Conservation (phyloP, 2,329 filamentous ascomycete genomes). For the Aspergillus fumigatiaffinis region DNA sequence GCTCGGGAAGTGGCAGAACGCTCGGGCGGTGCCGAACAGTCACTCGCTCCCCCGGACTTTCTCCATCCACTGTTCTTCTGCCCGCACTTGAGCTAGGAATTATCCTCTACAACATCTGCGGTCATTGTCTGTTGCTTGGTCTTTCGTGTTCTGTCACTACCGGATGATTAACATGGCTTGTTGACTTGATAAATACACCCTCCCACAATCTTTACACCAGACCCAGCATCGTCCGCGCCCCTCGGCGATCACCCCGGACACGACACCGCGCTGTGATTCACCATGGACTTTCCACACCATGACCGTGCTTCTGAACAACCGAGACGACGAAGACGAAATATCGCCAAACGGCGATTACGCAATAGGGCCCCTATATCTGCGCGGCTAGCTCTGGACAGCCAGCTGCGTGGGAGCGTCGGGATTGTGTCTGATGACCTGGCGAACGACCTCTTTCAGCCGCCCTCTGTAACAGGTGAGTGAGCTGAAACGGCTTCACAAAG, state of each 20-base stretch:
- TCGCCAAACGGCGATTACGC: conserved; percentile 39
- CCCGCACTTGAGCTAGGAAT: neutral
- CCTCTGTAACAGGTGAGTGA: conserved; percentile 48
- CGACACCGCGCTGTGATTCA: conserved; percentile 9
- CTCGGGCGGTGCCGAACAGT: conserved; percentile 28
- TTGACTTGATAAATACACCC: neutral
- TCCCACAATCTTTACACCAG: neutral
- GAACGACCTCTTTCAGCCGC: conserved; percentile 67
- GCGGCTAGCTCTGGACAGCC: conserved; percentile 77
- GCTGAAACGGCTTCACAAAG: conserved; percentile 2
- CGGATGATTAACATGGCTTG: conserved; percentile 1
- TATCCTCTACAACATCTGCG: neutral
- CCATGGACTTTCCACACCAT: conserved; percentile 43
- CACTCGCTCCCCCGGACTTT: conserved; percentile 29
- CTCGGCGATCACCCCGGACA: neutral
- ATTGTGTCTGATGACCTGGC: conserved; percentile 84
- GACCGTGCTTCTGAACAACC: conserved; percentile 41
- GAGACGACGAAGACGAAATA: conserved; percentile 50
- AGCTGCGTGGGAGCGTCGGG: conserved; percentile 79
- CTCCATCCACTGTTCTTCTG: conserved; percentile 19
- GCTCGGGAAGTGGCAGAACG: conserved; percentile 32
- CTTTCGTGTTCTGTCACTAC: neutral
- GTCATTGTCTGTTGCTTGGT: neutral
- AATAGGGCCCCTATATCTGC: conserved; percentile 74
- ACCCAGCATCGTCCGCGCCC: conserved; percentile 8